Evolutionary conservation across 1,284 basidiomycete genomes (phyloP).

Genomic region (Microbotryum silenes-acaulis): DNA sequence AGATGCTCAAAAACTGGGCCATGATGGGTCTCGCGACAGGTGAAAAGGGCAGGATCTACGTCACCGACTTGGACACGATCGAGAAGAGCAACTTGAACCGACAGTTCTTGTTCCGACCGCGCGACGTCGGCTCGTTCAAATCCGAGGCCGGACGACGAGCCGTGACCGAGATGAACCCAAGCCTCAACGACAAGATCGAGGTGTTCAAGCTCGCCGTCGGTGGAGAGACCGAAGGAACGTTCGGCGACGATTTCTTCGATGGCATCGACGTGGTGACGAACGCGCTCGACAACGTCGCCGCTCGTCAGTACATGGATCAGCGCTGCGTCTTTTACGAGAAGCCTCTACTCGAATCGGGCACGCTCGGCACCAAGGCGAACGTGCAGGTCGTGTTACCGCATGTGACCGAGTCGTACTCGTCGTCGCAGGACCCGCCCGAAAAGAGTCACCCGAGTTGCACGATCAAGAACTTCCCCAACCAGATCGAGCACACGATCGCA

Average conservation of each 20-base stretch:
- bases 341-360: conserved; percentile 93
- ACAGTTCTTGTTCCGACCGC: conserved; percentile 95
- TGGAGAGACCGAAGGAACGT: conserved; percentile 83
- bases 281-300: conserved; percentile 95
- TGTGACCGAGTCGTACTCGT: conserved; percentile 94
- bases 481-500: conserved; percentile 98
- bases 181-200: conserved; percentile 76
- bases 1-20: conserved; percentile 99
- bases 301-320: conserved; percentile 97
- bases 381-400: conserved; percentile 93
- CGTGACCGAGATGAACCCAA: conserved; percentile 94
- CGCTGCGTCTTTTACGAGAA: conserved; percentile 97
- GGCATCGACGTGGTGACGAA: conserved; percentile 94
- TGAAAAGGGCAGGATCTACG: conserved; percentile 72
- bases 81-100: conserved; percentile 99
- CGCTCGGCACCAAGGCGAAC: conserved; percentile 97
- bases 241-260: conserved; percentile 82
- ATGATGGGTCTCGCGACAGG: conserved; percentile 95
- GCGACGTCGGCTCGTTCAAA: conserved; percentile 98
- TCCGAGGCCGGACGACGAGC: conserved; percentile 88
- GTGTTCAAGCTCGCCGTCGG: conserved; percentile 93
- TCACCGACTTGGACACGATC: conserved; percentile 97
- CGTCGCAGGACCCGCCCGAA: conserved; percentile 98
- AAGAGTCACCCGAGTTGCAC: conserved; percentile 97
- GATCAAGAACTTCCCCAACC: conserved; percentile 98